A percentile compares a stretch with the other conserved stretches of the same genome.
Conservation (phyloP, 257 asterid species). For the Knoxia roxburghii region DNA sequence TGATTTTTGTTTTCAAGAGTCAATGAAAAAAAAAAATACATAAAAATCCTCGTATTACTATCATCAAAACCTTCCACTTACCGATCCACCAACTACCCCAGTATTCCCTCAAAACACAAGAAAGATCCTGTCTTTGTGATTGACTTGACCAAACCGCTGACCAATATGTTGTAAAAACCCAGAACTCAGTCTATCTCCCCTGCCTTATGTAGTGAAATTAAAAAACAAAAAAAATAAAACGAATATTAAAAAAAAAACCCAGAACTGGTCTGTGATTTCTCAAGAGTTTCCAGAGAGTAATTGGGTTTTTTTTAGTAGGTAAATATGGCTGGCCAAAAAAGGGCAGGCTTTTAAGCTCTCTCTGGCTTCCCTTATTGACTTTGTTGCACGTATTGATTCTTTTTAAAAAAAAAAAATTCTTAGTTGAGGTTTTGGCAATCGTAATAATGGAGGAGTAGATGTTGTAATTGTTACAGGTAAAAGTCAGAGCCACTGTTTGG, state of each 20-base stretch:
- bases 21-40: slow-evolving; percentile 16
- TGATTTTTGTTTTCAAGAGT: slow-evolving; percentile 21
- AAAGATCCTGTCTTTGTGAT: slow-evolving; percentile 10
- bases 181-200: background rate
- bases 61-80: slow-evolving; percentile 24
- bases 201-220: background rate
- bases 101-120: slow-evolving; percentile 21
- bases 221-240: background rate
- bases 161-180: slow-evolving; percentile 9
- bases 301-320: slow-evolving; percentile 27
- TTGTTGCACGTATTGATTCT: slow-evolving; percentile 36
- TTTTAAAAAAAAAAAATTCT: slow-evolving; percentile 27
- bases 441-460: slow-evolving; percentile 7
- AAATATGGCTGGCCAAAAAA: slow-evolving; percentile 33
- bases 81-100: slow-evolving; percentile 55
- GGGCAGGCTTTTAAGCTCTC: slow-evolving; percentile 25
- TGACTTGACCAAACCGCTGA: slow-evolving; percentile 23
- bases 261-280: background rate
- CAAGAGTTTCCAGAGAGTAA: slow-evolving; percentile 3
- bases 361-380: slow-evolving; percentile 57
- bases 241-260: background rate
- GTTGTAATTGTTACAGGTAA: slow-evolving; percentile 14
- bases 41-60: slow-evolving; percentile 29
- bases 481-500: slow-evolving; percentile 35
- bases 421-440: background rate